Percentiles rank a stretch among this genome's conserved stretches.
Conservation (phyloP, 495 filamentous ascomycete species). For the Halenospora varia region DNA sequence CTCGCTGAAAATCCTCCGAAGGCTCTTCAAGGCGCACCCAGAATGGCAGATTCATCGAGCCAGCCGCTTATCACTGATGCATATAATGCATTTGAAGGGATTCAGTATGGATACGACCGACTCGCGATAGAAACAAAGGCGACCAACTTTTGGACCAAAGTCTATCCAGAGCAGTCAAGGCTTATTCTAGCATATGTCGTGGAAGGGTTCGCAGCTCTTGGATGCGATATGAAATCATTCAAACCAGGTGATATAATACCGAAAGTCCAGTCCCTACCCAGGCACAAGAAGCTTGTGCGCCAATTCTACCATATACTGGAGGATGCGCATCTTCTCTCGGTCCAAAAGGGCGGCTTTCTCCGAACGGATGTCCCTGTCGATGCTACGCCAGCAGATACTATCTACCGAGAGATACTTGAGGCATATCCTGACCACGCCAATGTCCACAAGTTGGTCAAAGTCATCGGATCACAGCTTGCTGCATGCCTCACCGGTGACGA, state of each 20-base stretch:
- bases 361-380: background rate
- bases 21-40: background rate
- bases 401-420: background rate
- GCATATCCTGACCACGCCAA: slow-evolving; percentile 22
- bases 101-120: slow-evolving; percentile 12
- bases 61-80: slow-evolving; percentile 4
- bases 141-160: slow-evolving; percentile 28
- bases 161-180: slow-evolving; percentile 30
- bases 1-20: background rate
- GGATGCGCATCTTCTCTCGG: slow-evolving; percentile 19
- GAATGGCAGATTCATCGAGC: slow-evolving; percentile 1
- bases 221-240: slow-evolving; percentile 25
- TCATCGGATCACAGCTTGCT: slow-evolving; percentile 29
- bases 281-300: slow-evolving; percentile 27
- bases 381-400: background rate
- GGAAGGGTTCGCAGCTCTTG: slow-evolving; percentile 36
- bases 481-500: slow-evolving; percentile 29
- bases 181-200: slow-evolving; percentile 38
- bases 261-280: slow-evolving; percentile 14
- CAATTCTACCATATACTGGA: slow-evolving; percentile 32
- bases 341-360: slow-evolving; percentile 1
- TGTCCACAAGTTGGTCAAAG: slow-evolving; percentile 28
- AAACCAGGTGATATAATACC: slow-evolving; percentile 25
- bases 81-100: slow-evolving; percentile 12
- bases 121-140: slow-evolving; percentile 9